These are phyloP conservation scores for Starmerella potacharoeniae DNA, from an alignment of 805 yeast genomes.

Conservation along the genomic window DNA sequence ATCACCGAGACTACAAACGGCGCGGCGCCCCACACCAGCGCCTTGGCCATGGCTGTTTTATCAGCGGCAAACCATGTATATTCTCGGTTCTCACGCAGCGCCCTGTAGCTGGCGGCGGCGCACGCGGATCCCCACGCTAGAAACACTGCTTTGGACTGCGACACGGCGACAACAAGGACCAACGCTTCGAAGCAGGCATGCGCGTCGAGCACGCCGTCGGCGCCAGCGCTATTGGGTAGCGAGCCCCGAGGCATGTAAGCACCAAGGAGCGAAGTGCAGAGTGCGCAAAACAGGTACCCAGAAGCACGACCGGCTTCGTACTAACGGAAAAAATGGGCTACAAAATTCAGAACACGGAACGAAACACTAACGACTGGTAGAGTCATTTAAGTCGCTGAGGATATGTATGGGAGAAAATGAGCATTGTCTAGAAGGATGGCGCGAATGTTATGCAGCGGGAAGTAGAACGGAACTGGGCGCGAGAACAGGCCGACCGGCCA, in stretches of 20 bases:
- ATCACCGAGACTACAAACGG: neutral
- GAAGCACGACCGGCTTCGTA: too few relatives aligned
- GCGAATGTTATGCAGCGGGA: too few relatives aligned
- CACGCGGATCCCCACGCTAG: neutral
- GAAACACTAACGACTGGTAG: neutral
- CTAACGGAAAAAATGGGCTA: too few relatives aligned
- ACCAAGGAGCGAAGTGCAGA: neutral
- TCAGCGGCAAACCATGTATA: neutral
- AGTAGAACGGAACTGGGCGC: too few relatives aligned
- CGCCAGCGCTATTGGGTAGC: neutral
- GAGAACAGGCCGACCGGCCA: neutral
- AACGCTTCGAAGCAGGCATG: neutral
- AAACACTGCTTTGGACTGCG: neutral
- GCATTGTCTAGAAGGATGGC: too few relatives aligned
- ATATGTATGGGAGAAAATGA: neutral
- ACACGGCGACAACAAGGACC: neutral
- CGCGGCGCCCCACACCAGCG: neutral
- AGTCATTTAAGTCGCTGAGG: neutral
- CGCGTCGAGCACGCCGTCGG: neutral
- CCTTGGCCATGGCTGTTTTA: neutral
- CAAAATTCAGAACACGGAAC: too few relatives aligned
- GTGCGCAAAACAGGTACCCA: neutral
- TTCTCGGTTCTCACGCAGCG: neutral
- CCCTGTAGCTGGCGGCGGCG: neutral
- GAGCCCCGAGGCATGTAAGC: neutral